Evolutionary conservation across 2,329 filamentous ascomycete genomes (phyloP).

Genomic region (Fusarium subtropicale): DNA sequence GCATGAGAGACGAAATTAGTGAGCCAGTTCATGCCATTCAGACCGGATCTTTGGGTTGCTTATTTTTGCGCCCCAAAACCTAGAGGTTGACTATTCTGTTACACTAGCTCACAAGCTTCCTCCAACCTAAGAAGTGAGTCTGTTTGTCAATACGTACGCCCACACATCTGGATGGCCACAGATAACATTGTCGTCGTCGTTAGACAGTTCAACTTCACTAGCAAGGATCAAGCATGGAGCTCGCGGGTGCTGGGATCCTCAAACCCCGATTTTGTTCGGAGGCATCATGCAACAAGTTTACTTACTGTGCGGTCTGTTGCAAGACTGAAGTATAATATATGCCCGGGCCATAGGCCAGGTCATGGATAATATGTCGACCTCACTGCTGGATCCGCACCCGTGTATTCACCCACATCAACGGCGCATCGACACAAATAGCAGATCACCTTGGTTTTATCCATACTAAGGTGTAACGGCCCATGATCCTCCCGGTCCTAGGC

Average conservation of each 20-base stretch:
- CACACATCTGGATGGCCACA: background rate
- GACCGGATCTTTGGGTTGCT: background rate
- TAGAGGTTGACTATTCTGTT: background rate
- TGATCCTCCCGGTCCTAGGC: conserved; percentile 24
- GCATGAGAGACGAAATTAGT: background rate
- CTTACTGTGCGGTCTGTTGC: background rate
- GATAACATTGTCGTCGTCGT: conserved; percentile 13
- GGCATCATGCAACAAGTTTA: background rate
- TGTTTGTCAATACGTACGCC: conserved; percentile 5
- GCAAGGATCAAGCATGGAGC: conserved; percentile 22
- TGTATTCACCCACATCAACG: conserved; percentile 13
- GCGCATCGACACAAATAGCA: conserved; percentile 31
- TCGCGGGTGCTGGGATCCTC: conserved; percentile 20
- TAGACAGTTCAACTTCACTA: conserved; percentile 11
- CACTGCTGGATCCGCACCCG: conserved; percentile 6
- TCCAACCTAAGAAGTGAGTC: conserved; percentile 28
- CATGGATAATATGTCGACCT: conserved; percentile 30
- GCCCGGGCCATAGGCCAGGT: conserved; percentile 32
- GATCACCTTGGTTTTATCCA: conserved; percentile 28
- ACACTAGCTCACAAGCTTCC: conserved; percentile 10
- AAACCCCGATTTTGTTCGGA: conserved; percentile 23
- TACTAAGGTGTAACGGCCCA: conserved; percentile 21
- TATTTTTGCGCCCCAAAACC: background rate
- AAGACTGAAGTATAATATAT: conserved; percentile 27
- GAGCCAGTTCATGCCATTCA: background rate